Conservation (phyloP, 139 green algal species). For the Mychonastes homosphaera region DNA sequence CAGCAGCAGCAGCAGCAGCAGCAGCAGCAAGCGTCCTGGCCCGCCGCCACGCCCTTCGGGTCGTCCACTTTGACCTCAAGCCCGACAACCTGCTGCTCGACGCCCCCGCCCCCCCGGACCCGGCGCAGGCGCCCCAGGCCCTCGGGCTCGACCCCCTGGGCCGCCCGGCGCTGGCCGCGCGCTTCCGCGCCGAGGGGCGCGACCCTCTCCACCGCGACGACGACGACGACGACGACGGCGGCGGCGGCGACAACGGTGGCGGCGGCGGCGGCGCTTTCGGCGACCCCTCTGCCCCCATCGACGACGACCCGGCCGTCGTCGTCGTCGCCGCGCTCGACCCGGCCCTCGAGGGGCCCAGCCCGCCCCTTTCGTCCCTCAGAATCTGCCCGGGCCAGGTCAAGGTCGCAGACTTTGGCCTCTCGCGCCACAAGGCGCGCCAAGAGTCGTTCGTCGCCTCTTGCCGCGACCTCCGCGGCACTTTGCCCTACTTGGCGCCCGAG, state of each 20-base stretch:
- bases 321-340: no score
- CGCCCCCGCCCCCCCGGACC: conserved; percentile 16
- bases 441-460: conserved; percentile 40
- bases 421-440: conserved; percentile 72
- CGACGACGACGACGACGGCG: no score
- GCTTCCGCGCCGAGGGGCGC: neutral
- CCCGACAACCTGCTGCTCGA: conserved; percentile 90
- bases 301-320: no score
- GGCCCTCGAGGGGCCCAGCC: no score
- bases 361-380: no score
- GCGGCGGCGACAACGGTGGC: no score
- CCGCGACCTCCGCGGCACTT: conserved; percentile 44
- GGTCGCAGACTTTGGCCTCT: conserved; percentile 79
- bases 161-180: neutral
- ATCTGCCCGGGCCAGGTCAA: no score
- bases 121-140: conserved; percentile 7
- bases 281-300: no score
- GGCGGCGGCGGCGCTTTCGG: no score
- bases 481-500: conserved; percentile 60
- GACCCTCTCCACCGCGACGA: no score
- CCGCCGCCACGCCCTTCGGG: conserved; percentile 76
- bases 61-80: conserved; percentile 90
- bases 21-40: conserved; percentile 54
- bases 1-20: conserved; percentile 12
- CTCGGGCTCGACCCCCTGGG: neutral